A percentile compares a stretch with the other conserved stretches of the same genome.
Conservation (phyloP, 202 grass and related monocot genomes). For the Panicum virgatum region DNA sequence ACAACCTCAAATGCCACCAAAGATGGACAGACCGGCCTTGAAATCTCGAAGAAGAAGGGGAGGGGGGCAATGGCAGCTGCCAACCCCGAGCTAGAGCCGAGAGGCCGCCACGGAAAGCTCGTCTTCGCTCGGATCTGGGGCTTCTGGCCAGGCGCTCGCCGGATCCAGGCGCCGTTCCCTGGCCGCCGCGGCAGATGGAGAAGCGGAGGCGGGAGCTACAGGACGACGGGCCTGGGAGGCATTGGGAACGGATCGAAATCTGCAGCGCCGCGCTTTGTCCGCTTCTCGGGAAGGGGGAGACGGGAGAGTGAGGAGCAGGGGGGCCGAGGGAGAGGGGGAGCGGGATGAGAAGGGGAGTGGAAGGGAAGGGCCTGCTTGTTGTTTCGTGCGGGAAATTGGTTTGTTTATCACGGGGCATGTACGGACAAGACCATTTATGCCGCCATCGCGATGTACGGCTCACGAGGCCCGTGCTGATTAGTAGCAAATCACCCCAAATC, state of each 20-base stretch:
- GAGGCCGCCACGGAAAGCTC: neutral
- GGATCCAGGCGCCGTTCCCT: conserved; percentile 39
- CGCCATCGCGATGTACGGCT: conserved; percentile 15
- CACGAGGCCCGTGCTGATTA: neutral
- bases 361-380: conserved; percentile 10
- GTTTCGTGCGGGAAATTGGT: conserved; percentile 34
- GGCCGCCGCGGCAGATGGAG: neutral
- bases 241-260: conserved; percentile 54
- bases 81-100: conserved; percentile 17
- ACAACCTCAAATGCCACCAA: neutral
- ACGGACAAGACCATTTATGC: conserved; percentile 42
- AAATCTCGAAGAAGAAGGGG: conserved; percentile 10
- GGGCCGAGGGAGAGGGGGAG: neutral
- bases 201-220: conserved; percentile 3
- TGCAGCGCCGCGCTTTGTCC: conserved; percentile 21
- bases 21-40: conserved; percentile 3
- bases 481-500: conserved; percentile 39
- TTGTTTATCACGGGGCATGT: conserved; percentile 42
- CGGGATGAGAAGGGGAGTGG: neutral
- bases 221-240: neutral
- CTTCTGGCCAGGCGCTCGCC: conserved; percentile 5
- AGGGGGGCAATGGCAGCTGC: neutral
- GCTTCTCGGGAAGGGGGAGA: conserved; percentile 41
- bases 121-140: conserved; percentile 40
- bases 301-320: neutral